Percentiles rank a stretch among this genome's conserved stretches.
phyloP scores from a whole-genome alignment of 164 flowering plant genomes.

The Stephania japonica region DNA sequence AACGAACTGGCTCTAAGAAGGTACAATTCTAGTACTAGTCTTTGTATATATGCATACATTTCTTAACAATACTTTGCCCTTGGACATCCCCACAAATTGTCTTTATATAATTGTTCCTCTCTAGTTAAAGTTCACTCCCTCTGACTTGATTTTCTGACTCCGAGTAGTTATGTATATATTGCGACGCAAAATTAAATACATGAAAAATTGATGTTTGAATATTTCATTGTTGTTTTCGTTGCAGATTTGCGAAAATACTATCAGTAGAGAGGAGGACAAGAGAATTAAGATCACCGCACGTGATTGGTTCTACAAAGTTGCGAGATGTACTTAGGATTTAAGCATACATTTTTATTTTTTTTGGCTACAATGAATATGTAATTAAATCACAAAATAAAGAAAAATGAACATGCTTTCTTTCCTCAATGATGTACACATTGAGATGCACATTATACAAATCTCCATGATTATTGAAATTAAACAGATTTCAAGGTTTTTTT shows the following conservation, averaged over 20 bases:
- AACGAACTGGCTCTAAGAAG: constrained; percentile 32
- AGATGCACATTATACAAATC: too few relatives aligned
- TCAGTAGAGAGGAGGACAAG: constrained; percentile 30
- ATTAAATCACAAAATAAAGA: too few relatives aligned
- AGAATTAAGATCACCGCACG: constrained; percentile 24
- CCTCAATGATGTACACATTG: too few relatives aligned
- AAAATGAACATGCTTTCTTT: too few relatives aligned
- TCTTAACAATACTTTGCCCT: too few relatives aligned
- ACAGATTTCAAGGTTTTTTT: too few relatives aligned
- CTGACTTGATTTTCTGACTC: too few relatives aligned
- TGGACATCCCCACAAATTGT: too few relatives aligned
- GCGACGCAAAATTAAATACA: background rate
- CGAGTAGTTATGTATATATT: too few relatives aligned
- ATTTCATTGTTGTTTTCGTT: background rate
- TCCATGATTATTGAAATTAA: too few relatives aligned
- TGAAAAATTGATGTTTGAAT: background rate
- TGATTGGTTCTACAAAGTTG: background rate
- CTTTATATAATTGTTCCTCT: too few relatives aligned
- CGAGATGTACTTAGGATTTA: background rate
- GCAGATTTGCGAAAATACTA: constrained; percentile 34
- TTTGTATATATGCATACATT: background rate
- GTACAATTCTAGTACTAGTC: constrained; percentile 12
- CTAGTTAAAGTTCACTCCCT: too few relatives aligned
- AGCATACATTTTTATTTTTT: background rate
- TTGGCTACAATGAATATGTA: background rate